Evolutionary conservation across 768 basidiomycete species (phyloP).

Genomic region (Melanogaster broomeanus): DNA sequence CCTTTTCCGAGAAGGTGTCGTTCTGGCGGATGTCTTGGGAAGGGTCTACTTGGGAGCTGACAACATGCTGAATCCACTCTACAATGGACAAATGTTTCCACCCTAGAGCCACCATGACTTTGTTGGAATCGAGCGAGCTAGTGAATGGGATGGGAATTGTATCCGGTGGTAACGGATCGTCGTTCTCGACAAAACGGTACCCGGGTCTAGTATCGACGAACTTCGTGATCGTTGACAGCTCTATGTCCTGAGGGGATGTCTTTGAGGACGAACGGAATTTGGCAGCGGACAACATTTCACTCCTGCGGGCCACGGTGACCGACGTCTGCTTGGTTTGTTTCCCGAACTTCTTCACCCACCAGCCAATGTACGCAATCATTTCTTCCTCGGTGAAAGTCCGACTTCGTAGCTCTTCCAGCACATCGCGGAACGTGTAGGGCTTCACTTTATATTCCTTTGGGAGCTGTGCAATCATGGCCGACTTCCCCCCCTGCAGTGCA

Average conservation of each 20-base stretch:
- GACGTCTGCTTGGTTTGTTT: no score
- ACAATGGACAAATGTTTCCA: conserved; percentile 74
- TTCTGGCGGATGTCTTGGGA: conserved; percentile 63
- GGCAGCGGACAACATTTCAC: conserved; percentile 17
- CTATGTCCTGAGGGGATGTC: no score
- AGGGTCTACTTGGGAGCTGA: conserved; percentile 41
- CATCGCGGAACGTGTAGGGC: conserved; percentile 73
- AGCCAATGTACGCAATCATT: conserved; percentile 76
- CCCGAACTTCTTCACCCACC: conserved; percentile 60
- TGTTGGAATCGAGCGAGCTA: conserved; percentile 48
- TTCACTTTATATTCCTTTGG: conserved; percentile 63
- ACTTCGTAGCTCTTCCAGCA: conserved; percentile 66
- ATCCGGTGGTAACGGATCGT: conserved; percentile 74
- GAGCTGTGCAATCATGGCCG: conserved; percentile 61
- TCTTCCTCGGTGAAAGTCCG: conserved; percentile 69
- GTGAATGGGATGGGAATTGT: conserved; percentile 70
- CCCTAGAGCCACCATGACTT: conserved; percentile 49
- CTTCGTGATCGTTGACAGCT: conserved; percentile 47
- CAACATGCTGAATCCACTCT: conserved; percentile 72
- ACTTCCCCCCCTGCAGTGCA: conserved; percentile 26
- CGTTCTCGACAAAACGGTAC: conserved; percentile 47
- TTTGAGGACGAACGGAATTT: conserved; percentile 31
- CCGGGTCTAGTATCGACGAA: conserved; percentile 63
- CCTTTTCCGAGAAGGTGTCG: conserved; percentile 73
- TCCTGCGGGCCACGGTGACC: background rate